These are phyloP conservation scores for Kodamaea plutei DNA, from an alignment of 1,139 yeast genomes.

Conservation along the genomic window DNA sequence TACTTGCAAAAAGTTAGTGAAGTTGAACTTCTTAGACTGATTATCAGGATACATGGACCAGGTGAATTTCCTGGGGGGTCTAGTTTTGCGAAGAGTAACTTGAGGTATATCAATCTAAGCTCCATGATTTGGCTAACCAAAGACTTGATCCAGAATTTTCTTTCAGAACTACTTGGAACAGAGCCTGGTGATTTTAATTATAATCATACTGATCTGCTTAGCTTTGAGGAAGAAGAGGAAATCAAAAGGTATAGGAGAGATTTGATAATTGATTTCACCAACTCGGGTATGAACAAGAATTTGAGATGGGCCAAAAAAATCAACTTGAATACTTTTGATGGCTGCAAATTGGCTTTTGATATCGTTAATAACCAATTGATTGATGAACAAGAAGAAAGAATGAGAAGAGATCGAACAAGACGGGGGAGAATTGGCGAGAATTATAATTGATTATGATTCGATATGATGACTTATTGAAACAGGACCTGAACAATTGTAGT, in stretches of 20 bases:
- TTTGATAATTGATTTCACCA: slow-evolving; percentile 41
- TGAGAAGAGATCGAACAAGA: slow-evolving; percentile 33
- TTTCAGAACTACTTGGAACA: slow-evolving; percentile 13
- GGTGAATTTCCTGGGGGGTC: too few relatives aligned
- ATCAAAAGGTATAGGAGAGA: slow-evolving; percentile 16
- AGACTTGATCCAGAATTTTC: slow-evolving; percentile 30
- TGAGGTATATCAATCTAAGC: slow-evolving; percentile 36
- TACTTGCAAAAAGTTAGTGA: slow-evolving; percentile 34
- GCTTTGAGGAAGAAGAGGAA: slow-evolving; percentile 9
- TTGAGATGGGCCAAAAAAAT: slow-evolving; percentile 51
- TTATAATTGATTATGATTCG: slow-evolving; percentile 22
- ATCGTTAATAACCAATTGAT: slow-evolving; percentile 32
- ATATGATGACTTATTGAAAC: too few relatives aligned
- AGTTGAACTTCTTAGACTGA: slow-evolving; percentile 30
- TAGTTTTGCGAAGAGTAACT: not conserved
- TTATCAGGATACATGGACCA: slow-evolving; percentile 24
- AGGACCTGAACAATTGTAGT: too few relatives aligned
- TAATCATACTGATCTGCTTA: slow-evolving; percentile 1
- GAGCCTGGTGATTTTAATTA: not conserved
- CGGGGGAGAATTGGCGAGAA: slow-evolving; percentile 47
- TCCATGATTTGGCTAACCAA: slow-evolving; percentile 54
- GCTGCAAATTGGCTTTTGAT: slow-evolving; percentile 28
- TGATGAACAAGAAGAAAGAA: slow-evolving; percentile 27
- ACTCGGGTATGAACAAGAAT: slow-evolving; percentile 58
- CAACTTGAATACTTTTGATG: slow-evolving; percentile 27